Base-by-base conservation (phyloP, 1,284 basidiomycete species). In the Gomphus bonarii region DNA sequence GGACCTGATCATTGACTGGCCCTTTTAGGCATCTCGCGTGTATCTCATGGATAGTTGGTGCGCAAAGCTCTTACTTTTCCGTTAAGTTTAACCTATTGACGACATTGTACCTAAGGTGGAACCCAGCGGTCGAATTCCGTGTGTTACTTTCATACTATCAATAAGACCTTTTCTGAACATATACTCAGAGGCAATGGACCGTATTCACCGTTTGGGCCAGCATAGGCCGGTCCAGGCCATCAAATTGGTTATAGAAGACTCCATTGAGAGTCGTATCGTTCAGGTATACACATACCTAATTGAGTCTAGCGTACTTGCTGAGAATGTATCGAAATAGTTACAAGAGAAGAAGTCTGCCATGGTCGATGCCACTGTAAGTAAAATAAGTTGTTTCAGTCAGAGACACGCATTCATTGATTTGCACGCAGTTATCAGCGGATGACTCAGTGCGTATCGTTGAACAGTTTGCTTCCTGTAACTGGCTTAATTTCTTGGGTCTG, bases 201-300 rank as follows among this genome's bases (percentile, higher is more conserved):
- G 95, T 59, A 94, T 94, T 59, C 91, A 94, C 71, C 85, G 91
- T 61, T 75, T 95, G 36, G 93, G 92, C 18, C 94, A 98, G 70
- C 88, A 86, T 64, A 81, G 95, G 25, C 95, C 95, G 3, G 91
- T 97, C 50, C 81, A 89, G 64, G 93, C 95, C 14, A 91, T 93
- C 69, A 95, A 98, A 66, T 78, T 98, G 38, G 89, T 98, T 31
- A 81, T 98, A 56, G 94, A 98, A 69, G 95, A 99, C 68, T 93
- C 90, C 62, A 97, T 99, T 63, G 95, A 99, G 70, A 90, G 88
- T 65, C 85, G 93, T 61, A 95, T 97, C 62, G 76, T 90, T n/a
- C 85, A 87, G 70, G 80, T 82, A 54, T 50, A 71, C 58, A 22
- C 35, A 18, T 16, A 47, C 35, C 25, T 20, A n/a, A 44, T 9